Evolutionary conservation across 2,329 filamentous ascomycete genomes (phyloP), one percentile per base, ranked within the genome.

Genomic region (Cytospora piceicola): DNA sequence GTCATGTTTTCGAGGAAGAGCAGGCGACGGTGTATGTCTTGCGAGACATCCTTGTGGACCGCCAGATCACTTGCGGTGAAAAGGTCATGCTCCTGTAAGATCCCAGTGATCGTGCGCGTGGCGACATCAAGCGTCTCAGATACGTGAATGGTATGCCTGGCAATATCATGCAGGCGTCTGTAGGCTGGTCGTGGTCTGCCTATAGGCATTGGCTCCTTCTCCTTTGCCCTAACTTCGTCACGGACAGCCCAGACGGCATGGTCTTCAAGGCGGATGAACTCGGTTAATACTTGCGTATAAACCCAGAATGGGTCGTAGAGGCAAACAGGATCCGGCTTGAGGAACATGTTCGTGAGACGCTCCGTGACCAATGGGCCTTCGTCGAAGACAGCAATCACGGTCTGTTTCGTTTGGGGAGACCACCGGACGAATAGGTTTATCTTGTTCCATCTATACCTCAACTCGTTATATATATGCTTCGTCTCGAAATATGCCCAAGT

Each of bases 61-160:
- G 22, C 30, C 12, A 29, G 51, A 8, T 53, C 51, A 20, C 51
- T 29, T 29, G 22, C 24, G 3, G 7, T 53, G 46, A 53, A 61
- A 34, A 8, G 9, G 20, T 9, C 51, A 0, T 77, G 74, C 30
- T 51, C 24, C 0, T 61, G 64, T 2, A 76, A 42, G 1, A 81
- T 77, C 0, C 71, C 68, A 1, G 71, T 69, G 2, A 79, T 64
- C 0, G 76, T 77, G 51, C 73, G 71, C 0, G 70, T 68, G 0
- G 74, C 74, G 0, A 81, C 72, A 0, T 78, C 73, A 0, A 82
- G 72, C 0, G 79, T 80, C 58, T 83, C 81, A 0, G 71, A 74
- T 2, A 80, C 76, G 65, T 83, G 81, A 20, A 81, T 78, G 0
- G 77, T 76, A 56, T 83, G 81, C 1, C 81, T 70, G 0, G 79